Conservation (phyloP, 2,329 filamentous ascomycete species). For the Botrytis hyacinthi region DNA sequence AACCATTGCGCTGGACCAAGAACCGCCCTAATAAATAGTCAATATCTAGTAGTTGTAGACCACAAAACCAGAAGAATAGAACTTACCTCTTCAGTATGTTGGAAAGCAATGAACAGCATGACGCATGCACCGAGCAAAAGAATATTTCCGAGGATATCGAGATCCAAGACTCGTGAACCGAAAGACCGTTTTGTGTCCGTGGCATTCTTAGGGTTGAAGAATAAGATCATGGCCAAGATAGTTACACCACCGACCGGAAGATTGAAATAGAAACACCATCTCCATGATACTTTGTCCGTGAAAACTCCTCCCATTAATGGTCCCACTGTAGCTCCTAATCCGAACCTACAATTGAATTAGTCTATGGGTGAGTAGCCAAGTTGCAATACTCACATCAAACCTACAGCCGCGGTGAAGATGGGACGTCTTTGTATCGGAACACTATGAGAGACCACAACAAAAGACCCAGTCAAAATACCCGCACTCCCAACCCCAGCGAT, state of each 20-base stretch:
- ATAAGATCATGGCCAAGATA: constrained; percentile 3
- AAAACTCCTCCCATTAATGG: constrained; percentile 43
- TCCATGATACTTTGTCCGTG: constrained; percentile 10
- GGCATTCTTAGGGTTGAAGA: neutral
- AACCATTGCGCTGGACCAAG: constrained; percentile 33
- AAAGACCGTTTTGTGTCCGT: neutral
- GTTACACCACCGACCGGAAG: constrained; percentile 44
- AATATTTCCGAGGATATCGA: constrained; percentile 46
- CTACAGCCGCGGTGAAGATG: constrained; percentile 60
- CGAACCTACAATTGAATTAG: constrained; percentile 44
- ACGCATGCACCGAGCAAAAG: constrained; percentile 44
- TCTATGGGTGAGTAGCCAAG: neutral
- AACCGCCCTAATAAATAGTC: constrained; percentile 28
- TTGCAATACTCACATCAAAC: constrained; percentile 46
- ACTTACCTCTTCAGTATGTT: constrained; percentile 43
- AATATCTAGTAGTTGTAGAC: neutral
- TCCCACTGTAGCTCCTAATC: constrained; percentile 55
- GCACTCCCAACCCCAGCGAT: constrained; percentile 64
- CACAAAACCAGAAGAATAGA: neutral
- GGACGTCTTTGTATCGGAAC: constrained; percentile 58
- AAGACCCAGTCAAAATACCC: constrained; percentile 41
- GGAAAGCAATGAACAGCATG: constrained; percentile 46
- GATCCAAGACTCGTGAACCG: constrained; percentile 34
- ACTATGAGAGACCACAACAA: constrained; percentile 54
- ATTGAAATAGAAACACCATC: constrained; percentile 53